phyloP scores from a whole-genome alignment of 352 stramenopile species.

The Globisporangium paroecandrum region DNA sequence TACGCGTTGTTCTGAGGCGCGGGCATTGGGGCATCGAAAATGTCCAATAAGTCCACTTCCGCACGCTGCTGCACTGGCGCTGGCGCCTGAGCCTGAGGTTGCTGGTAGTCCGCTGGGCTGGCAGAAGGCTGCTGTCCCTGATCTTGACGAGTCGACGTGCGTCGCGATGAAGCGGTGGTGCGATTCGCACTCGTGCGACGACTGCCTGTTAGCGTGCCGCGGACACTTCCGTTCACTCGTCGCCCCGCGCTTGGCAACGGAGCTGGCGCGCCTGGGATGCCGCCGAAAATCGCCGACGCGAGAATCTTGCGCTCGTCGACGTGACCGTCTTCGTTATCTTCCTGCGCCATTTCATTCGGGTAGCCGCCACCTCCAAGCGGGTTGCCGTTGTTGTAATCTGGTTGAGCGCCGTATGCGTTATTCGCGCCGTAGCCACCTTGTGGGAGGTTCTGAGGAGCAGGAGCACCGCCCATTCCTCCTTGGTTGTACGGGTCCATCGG shows the following conservation, averaged over 20 bases:
- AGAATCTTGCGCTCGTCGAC: slow-evolving; percentile 83
- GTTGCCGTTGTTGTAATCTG: slow-evolving; percentile 14
- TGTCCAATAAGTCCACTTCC: slow-evolving; percentile 82
- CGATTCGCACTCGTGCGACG: slow-evolving; percentile 36
- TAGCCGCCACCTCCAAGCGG: slow-evolving; percentile 27
- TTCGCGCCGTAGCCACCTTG: slow-evolving; percentile 21
- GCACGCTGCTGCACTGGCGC: slow-evolving; percentile 37
- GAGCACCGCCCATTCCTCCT: slow-evolving; percentile 4
- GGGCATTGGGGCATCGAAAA: slow-evolving; percentile 67
- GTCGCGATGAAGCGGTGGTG: slow-evolving; percentile 21
- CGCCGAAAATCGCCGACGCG: slow-evolving; percentile 96
- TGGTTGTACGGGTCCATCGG: slow-evolving; percentile 39
- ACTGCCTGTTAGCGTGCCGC: slow-evolving; percentile 10
- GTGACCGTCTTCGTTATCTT: slow-evolving; percentile 49
- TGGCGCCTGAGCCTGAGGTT: slow-evolving; percentile 22
- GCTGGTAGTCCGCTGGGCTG: slow-evolving; percentile 19
- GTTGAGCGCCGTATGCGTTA: slow-evolving; percentile 10
- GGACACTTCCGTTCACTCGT: slow-evolving; percentile 33
- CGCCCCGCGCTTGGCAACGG: slow-evolving; percentile 36
- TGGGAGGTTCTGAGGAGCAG: slow-evolving; percentile 12
- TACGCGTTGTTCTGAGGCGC: slow-evolving; percentile 29
- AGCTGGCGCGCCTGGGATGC: slow-evolving; percentile 80
- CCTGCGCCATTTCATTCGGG: slow-evolving; percentile 37
- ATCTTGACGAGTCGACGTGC: slow-evolving; percentile 37
- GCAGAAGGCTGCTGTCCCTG: slow-evolving; percentile 27